phyloP scores from a whole-genome alignment of 1,284 basidiomycete genomes.

The Cryptococcus deneoformans region DNA sequence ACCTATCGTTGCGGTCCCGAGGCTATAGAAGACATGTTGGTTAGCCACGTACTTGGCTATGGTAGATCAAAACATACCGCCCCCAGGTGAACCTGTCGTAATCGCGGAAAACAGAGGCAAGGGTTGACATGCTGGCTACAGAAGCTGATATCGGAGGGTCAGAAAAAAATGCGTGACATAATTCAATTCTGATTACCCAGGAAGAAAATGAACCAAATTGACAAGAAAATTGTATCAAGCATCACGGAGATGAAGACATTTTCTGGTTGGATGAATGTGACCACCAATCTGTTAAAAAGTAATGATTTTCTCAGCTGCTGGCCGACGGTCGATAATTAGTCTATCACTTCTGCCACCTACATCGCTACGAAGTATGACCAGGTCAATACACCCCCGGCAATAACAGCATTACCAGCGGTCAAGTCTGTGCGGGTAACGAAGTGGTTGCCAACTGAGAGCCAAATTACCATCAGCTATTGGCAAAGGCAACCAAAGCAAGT shows the following conservation, averaged over 20 bases:
- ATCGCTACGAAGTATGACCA: conserved; percentile 28
- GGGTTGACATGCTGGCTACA: conserved; percentile 7
- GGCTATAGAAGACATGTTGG: conserved; percentile 3
- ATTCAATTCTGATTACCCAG: conserved; percentile 12
- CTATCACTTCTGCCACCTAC: conserved; percentile 16
- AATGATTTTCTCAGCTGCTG: background rate
- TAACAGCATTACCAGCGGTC: conserved; percentile 29
- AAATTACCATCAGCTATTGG: background rate
- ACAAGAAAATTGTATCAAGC: conserved; percentile 5
- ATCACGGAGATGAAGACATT: conserved; percentile 12
- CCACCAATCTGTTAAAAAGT: conserved; percentile 11
- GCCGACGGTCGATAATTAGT: background rate
- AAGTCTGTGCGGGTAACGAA: conserved; percentile 10
- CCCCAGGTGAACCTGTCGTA: conserved; percentile 5
- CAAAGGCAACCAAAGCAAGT: background rate
- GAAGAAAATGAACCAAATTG: conserved; percentile 27
- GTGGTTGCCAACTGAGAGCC: background rate
- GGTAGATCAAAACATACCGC: background rate
- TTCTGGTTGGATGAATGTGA: conserved; percentile 18
- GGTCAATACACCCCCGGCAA: conserved; percentile 30
- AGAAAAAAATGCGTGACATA: too few species aligned
- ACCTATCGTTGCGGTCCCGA: conserved; percentile 34
- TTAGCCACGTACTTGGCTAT: too few species aligned
- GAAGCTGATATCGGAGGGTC: background rate
- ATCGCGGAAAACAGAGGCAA: conserved; percentile 4